phyloP scores from a whole-genome alignment of 495 filamentous ascomycete genomes.

The Usnea hakonensis region DNA sequence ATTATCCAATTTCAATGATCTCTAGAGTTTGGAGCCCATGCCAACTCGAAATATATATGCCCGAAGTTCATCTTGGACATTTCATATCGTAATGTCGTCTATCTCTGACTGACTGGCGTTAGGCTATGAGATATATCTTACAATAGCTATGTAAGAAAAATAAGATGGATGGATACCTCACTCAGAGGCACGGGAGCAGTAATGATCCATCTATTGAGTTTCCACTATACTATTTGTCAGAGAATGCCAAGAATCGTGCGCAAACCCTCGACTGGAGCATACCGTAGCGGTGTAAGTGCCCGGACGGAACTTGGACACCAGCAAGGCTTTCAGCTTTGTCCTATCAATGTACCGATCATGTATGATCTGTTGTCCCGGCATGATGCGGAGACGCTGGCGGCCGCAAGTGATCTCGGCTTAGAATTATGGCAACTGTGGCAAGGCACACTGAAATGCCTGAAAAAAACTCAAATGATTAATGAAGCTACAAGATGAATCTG shows the following conservation, averaged over 20 bases:
- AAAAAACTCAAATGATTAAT: not conserved
- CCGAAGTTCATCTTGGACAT: no score
- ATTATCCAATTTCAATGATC: no score
- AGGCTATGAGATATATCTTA: not conserved
- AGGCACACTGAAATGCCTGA: not conserved
- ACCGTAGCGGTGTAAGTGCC: constrained; percentile 5
- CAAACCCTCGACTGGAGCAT: no score
- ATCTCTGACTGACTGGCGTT: constrained; percentile 4
- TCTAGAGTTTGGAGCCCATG: no score
- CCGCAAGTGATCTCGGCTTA: not conserved
- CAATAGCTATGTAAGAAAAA: not conserved
- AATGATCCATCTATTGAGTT: constrained; percentile 15
- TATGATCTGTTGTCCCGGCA: not conserved
- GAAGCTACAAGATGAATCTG: no score
- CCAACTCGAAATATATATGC: no score
- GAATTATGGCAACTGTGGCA: not conserved
- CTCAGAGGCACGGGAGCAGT: constrained; percentile 5
- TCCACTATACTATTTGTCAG: constrained; percentile 1
- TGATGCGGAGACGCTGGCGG: not conserved
- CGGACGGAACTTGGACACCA: not conserved
- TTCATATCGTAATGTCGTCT: constrained; percentile 8
- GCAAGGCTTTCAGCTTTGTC: not conserved
- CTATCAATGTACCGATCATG: not conserved
- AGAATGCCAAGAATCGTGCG: no score
- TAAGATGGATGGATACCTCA: constrained; percentile 3